Evolutionary conservation across 2,329 filamentous ascomycete genomes (phyloP).

Genomic region (Colletotrichum caudatum): DNA sequence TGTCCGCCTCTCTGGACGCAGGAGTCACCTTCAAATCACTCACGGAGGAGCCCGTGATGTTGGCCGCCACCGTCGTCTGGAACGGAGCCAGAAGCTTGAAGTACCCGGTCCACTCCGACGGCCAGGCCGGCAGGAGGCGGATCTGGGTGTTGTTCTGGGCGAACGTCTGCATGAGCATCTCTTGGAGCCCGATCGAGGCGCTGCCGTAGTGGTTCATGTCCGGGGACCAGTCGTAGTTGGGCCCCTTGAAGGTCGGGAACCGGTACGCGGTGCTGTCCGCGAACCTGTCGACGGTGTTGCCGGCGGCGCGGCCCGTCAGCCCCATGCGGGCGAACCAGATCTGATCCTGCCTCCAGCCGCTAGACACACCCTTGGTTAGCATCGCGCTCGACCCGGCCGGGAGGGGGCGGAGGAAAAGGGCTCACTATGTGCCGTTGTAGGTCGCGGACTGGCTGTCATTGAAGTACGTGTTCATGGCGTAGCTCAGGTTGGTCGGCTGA

Average conservation of each 20-base stretch:
- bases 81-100: not conserved
- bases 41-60: not conserved
- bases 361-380: not conserved
- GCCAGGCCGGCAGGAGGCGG: not conserved
- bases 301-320: not conserved
- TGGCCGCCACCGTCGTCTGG: not conserved
- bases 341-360: not conserved
- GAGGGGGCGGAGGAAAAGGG: not conserved
- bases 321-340: not conserved
- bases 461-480: not conserved
- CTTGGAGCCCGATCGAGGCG: not conserved
- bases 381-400: not conserved
- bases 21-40: not conserved
- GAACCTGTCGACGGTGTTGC: not conserved
- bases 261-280: not conserved
- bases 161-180: not conserved
- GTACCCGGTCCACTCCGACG: not conserved
- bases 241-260: not conserved
- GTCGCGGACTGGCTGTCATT: not conserved
- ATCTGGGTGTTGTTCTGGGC: not conserved
- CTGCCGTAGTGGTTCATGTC: not conserved
- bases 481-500: not conserved
- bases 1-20: not conserved
- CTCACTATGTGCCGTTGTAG: not conserved
- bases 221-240: not conserved